Evolutionary conservation across 1,284 basidiomycete species (phyloP), one percentile per base, ranked within the genome.

Genomic region (Trichosporon sp.): DNA sequence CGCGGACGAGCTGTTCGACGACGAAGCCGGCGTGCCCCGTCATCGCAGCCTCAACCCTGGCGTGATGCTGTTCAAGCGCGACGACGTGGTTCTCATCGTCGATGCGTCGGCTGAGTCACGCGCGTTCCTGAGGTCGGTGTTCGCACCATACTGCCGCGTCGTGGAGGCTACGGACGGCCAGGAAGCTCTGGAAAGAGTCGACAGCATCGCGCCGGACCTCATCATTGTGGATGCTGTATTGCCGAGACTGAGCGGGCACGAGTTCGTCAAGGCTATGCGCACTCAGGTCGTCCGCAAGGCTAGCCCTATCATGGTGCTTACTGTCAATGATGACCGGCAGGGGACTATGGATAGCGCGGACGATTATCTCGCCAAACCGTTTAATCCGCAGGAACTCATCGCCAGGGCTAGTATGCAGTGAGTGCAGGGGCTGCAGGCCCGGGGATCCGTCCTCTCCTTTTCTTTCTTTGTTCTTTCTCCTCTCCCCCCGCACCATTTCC

Each of bases 181-280:
- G 34, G 76, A 81, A 60, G 81, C 78, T 2, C 66, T 81, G 19
- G 71, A 78, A 4, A 60, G 76, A n/a, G 75, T 76, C 52, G 61
- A 70, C 29, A 64, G 61, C 14, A 58, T 58, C 7, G 56, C 66
- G 8, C 73, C 76, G 54, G 69, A 78, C 46, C 66, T 79, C 23
- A 77, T 83, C 61, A 70, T 82, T 10, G 75, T 78, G 1, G 82
- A 83, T 61, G 77, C 81, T 7, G 80, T 80, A 76, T 80, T 82
- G 79, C 80, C 80, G 2, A 69, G 71, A 29, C 70, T 77, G 58
- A 36, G 21, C 49, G 77, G 77, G 1, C 73, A 72, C 56, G 75
- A 71, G 9, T 61, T 79, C 6, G 64, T 79, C 7, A 52, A 40
- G 1, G 70, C 67, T 0, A 56, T 79, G 10, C 70, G 70, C 7